These are phyloP conservation scores for Hypocreales sp. DNA, from an alignment of 2,329 filamentous ascomycete genomes.

Conservation along the genomic window DNA sequence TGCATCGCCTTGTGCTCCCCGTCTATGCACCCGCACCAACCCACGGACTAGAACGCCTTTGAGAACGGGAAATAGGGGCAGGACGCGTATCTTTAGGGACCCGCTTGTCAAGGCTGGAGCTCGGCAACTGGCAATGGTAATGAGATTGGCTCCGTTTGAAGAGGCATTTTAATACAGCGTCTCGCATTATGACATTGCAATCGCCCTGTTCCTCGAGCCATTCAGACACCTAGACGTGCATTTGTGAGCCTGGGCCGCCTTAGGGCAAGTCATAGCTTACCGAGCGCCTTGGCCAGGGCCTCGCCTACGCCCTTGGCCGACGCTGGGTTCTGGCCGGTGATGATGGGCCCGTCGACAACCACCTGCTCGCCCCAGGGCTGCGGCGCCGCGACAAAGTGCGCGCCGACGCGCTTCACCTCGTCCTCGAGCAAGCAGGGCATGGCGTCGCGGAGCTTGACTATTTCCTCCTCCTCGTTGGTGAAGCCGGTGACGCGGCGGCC, in stretches of 20 bases:
- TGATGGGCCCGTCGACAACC: slow-evolving; percentile 33
- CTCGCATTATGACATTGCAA: too few species aligned
- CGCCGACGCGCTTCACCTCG: slow-evolving; percentile 34
- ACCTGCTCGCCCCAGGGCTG: slow-evolving; percentile 33
- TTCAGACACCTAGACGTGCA: not conserved
- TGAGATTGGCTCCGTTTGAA: too few species aligned
- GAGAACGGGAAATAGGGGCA: too few species aligned
- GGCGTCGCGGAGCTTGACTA: slow-evolving; percentile 29
- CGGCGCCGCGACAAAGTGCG: slow-evolving; percentile 37
- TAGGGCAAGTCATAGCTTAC: slow-evolving; percentile 3
- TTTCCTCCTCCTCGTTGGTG: slow-evolving; percentile 38
- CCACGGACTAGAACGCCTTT: too few species aligned
- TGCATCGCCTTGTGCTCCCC: too few species aligned
- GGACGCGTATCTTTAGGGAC: too few species aligned
- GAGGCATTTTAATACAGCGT: too few species aligned
- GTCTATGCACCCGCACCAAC: too few species aligned
- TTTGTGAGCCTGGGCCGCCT: not conserved
- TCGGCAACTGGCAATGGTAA: too few species aligned
- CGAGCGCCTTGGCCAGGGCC: slow-evolving; percentile 31
- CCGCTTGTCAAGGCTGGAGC: too few species aligned
- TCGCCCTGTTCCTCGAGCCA: not conserved
- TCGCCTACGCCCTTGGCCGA: slow-evolving; percentile 35
- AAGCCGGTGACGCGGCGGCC: slow-evolving; percentile 47
- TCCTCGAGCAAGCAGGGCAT: slow-evolving; percentile 47
- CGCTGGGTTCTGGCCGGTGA: slow-evolving; percentile 43